phyloP scores from a whole-genome alignment of 768 basidiomycete species.

The Mycena galopus region DNA sequence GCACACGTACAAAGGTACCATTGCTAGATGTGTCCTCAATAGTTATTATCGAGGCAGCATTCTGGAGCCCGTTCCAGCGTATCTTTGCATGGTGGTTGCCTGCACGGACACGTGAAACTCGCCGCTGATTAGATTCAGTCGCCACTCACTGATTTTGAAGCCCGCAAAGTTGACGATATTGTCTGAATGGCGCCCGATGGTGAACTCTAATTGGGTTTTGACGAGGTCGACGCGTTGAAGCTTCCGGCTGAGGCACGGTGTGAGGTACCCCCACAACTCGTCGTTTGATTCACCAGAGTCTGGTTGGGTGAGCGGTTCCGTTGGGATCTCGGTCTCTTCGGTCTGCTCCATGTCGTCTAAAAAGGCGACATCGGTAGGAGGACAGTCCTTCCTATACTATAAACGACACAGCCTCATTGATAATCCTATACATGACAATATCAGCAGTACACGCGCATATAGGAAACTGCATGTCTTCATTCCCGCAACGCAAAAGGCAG shows the following conservation, averaged over 20 bases:
- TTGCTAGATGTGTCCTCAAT: conserved; percentile 76
- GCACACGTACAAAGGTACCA: conserved; percentile 70
- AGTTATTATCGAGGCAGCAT: conserved; percentile 55
- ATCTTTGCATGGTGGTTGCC: conserved; percentile 72
- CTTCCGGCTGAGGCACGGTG: conserved; percentile 65
- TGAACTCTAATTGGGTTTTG: conserved; percentile 62
- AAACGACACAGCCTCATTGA: too few relatives aligned
- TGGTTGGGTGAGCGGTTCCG: conserved; percentile 9
- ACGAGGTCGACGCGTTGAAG: conserved; percentile 73
- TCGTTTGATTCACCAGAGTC: not conserved
- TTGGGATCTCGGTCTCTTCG: conserved; percentile 1
- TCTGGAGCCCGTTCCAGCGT: conserved; percentile 68
- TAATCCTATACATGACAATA: too few relatives aligned
- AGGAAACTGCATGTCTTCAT: too few relatives aligned
- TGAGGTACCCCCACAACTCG: conserved; percentile 79
- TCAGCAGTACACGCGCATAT: too few relatives aligned
- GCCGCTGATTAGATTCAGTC: not conserved
- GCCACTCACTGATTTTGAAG: conserved; percentile 78
- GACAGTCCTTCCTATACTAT: too few relatives aligned
- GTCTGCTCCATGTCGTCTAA: conserved; percentile 1
- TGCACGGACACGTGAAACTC: conserved; percentile 3
- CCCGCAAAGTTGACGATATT: conserved; percentile 74
- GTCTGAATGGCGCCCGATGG: conserved; percentile 66
- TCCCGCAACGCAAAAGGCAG: too few relatives aligned
- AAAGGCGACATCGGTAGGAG: too few relatives aligned